These are phyloP conservation scores for Saccharomycopsis hybrid DNA, from an alignment of 1,139 yeast species.

Conservation along the genomic window DNA sequence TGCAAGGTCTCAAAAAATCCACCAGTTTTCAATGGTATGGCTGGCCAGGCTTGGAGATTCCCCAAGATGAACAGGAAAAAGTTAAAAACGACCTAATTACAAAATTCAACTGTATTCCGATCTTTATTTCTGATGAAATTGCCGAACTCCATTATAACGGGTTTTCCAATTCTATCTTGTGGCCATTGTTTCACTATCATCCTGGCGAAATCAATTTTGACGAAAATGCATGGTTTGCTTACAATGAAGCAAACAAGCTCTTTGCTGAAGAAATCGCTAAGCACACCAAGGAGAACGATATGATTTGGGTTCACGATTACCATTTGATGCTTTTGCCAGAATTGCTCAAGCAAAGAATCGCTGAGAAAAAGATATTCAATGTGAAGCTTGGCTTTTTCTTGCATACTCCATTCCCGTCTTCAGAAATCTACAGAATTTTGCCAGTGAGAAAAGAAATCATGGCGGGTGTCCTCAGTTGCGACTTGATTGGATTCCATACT, in stretches of 20 bases:
- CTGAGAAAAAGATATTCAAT: conserved; percentile 38
- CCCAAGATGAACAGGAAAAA: conserved; percentile 61
- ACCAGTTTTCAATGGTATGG: conserved; percentile 96
- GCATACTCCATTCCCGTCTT: conserved; percentile 97
- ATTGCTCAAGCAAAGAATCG: conserved; percentile 66
- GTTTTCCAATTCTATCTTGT: conserved; percentile 80
- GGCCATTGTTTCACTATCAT: conserved; percentile 98
- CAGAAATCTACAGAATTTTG: conserved; percentile 89
- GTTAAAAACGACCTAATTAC: conserved; percentile 67
- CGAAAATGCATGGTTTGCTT: conserved; percentile 97
- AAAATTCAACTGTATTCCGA: conserved; percentile 85
- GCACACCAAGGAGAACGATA: conserved; percentile 73
- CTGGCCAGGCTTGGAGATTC: conserved; percentile 93
- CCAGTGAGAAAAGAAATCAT: conserved; percentile 94
- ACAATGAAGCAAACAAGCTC: conserved; percentile 82
- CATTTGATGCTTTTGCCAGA: conserved; percentile 94
- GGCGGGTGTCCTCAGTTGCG: conserved; percentile 88
- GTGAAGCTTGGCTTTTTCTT: conserved; percentile 86
- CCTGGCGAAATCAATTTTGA: conserved; percentile 99
- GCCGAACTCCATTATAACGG: conserved; percentile 98
- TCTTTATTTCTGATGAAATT: conserved; percentile 76
- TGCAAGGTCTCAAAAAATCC: conserved; percentile 81
- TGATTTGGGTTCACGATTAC: conserved; percentile 97
- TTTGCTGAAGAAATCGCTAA: conserved; percentile 74
- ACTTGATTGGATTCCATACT: conserved; percentile 96